These are phyloP conservation scores for Rhizopus delemar DNA, from an alignment of 371 early-diverging fungal genomes.

Conservation along the genomic window DNA sequence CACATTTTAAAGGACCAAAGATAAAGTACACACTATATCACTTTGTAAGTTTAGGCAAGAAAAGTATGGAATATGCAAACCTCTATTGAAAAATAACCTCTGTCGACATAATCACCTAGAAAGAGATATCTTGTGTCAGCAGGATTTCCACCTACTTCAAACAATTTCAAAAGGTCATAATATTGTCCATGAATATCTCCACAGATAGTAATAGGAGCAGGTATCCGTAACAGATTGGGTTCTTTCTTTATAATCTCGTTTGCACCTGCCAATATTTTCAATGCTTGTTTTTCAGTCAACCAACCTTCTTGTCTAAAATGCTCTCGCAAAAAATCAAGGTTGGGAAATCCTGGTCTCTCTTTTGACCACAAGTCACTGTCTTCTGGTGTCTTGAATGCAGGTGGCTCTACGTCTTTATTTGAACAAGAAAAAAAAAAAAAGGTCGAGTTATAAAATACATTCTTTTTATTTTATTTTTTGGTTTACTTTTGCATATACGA, in stretches of 20 bases:
- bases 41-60: not conserved
- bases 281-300: conserved; percentile 89
- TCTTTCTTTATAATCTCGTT: conserved; percentile 77
- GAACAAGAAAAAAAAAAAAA: not conserved
- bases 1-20: conserved; percentile 89
- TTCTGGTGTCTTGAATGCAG: conserved; percentile 55
- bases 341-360: conserved; percentile 73
- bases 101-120: conserved; percentile 97
- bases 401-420: conserved; percentile 27
- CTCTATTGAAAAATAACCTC: conserved; percentile 91
- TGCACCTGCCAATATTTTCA: conserved; percentile 75
- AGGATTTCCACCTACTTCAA: conserved; percentile 95
- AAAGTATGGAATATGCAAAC: conserved; percentile 26
- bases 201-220: conserved; percentile 91
- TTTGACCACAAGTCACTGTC: conserved; percentile 61
- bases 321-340: conserved; percentile 78
- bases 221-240: conserved; percentile 80
- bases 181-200: conserved; percentile 99
- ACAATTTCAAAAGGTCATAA: conserved; percentile 95
- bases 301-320: conserved; percentile 92
- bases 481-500: conserved; percentile 70
- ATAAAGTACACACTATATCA: conserved; percentile 82
- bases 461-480: too few species aligned
- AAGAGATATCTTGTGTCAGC: conserved; percentile 84
- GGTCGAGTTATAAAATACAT: not conserved